These are phyloP conservation scores for Gnomoniopsis smithogilvyi DNA, from an alignment of 2,329 filamentous ascomycete genomes.

Conservation along the genomic window DNA sequence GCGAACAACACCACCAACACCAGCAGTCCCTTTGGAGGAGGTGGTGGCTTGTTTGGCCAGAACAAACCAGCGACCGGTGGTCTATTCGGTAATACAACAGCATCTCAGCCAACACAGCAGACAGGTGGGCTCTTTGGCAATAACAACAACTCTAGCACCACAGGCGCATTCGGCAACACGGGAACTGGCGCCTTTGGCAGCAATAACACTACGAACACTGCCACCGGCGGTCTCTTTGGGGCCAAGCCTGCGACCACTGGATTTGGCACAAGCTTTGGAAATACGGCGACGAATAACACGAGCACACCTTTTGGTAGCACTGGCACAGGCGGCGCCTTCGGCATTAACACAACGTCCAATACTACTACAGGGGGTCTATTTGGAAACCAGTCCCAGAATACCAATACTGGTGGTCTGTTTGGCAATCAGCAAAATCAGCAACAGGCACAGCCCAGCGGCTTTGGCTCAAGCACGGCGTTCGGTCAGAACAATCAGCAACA, in stretches of 20 bases:
- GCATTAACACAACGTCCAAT: constrained; percentile 15
- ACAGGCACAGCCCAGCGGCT: neutral
- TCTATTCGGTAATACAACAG: constrained; percentile 29
- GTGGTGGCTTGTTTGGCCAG: constrained; percentile 33
- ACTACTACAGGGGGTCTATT: constrained; percentile 6
- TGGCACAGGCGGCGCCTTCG: constrained; percentile 28
- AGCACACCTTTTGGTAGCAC: neutral
- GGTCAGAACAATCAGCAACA: constrained; percentile 3
- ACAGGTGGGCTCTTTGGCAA: constrained; percentile 30
- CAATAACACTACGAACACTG: constrained; percentile 20
- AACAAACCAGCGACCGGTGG: constrained; percentile 27
- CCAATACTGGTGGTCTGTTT: constrained; percentile 4
- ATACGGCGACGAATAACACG: neutral
- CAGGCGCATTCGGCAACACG: constrained; percentile 26
- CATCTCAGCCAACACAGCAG: constrained; percentile 23
- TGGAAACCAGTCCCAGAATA: neutral
- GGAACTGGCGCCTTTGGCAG: constrained; percentile 6
- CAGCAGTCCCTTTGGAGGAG: constrained; percentile 26
- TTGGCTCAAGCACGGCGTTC: neutral
- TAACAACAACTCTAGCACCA: constrained; percentile 16
- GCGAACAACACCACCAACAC: constrained; percentile 31
- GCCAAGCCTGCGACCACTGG: constrained; percentile 15
- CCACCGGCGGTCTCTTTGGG: constrained; percentile 30
- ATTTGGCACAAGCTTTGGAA: constrained; percentile 21
- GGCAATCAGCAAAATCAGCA: constrained; percentile 7